Percentiles rank a stretch among this genome's conserved stretches.
Conservation (phyloP, 495 filamentous ascomycete species). For the Geoglossum glabrum region DNA sequence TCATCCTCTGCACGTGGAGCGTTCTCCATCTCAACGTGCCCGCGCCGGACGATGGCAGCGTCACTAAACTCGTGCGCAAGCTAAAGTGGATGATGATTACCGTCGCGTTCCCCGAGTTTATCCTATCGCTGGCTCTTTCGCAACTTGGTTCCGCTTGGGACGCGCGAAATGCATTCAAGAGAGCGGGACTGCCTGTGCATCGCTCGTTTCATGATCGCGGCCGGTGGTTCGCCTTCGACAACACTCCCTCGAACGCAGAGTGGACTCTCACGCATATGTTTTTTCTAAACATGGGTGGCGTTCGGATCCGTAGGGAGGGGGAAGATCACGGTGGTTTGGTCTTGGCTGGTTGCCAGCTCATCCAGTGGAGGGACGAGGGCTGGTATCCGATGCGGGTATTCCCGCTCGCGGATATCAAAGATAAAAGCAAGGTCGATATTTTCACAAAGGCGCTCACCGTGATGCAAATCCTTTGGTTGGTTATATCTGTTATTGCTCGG, state of each 20-base stretch:
- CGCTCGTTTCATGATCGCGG: background rate
- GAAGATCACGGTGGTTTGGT: too few species aligned
- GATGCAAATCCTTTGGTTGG: conserved; percentile 19
- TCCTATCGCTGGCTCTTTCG: background rate
- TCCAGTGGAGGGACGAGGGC: too few species aligned
- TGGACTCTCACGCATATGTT: background rate
- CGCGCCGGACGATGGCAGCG: background rate
- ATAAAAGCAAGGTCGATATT: conserved; percentile 19
- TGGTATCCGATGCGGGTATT: too few species aligned
- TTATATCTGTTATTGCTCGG: conserved; percentile 14
- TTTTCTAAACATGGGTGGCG: background rate
- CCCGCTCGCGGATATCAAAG: conserved; percentile 4
- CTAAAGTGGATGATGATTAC: background rate
- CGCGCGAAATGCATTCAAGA: background rate
- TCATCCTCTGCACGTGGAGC: conserved; percentile 3
- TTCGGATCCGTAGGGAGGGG: too few species aligned
- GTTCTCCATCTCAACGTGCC: conserved; percentile 3
- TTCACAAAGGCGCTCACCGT: conserved; percentile 15
- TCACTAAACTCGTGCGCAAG: background rate
- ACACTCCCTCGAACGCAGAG: background rate
- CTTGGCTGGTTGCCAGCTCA: too few species aligned
- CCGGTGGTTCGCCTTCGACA: too few species aligned
- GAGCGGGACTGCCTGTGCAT: background rate
- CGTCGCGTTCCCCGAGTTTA: background rate
- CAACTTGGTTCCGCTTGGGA: background rate